These are phyloP conservation scores for Hortiboletus campestris DNA, from an alignment of 768 basidiomycete species.

Conservation along the genomic window DNA sequence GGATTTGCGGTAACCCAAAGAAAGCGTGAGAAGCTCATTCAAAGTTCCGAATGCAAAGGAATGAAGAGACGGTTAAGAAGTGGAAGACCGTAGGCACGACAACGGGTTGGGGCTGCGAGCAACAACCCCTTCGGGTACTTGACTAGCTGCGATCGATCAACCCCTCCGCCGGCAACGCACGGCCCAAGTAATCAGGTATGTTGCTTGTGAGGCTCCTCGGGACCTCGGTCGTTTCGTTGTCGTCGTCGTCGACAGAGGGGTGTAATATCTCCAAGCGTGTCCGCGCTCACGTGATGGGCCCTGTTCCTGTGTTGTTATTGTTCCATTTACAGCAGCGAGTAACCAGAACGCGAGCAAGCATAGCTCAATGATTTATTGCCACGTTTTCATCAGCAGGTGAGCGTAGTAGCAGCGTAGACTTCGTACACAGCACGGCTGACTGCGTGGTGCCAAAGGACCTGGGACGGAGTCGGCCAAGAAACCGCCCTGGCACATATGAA, in stretches of 20 bases:
- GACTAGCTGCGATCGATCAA: slow-evolving; percentile 1
- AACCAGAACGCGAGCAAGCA: too few relatives aligned
- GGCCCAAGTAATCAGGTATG: not conserved
- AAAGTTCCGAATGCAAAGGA: slow-evolving; percentile 5
- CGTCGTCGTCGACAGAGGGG: not conserved
- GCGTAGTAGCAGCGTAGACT: too few relatives aligned
- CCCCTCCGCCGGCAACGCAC: not conserved
- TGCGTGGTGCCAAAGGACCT: not conserved
- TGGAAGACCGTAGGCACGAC: slow-evolving; percentile 7
- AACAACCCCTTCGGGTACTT: not conserved
- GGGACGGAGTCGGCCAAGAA: not conserved
- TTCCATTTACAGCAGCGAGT: too few relatives aligned
- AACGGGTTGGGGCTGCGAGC: not conserved
- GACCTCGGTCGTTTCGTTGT: slow-evolving; percentile 12
- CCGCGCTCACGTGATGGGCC: too few relatives aligned
- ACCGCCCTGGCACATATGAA: slow-evolving; percentile 12
- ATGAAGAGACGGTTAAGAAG: not conserved
- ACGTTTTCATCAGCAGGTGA: not conserved
- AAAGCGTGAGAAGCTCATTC: not conserved
- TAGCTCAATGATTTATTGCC: not conserved
- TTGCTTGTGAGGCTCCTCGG: slow-evolving; percentile 4
- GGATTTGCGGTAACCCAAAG: not conserved
- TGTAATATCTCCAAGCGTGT: not conserved
- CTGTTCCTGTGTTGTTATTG: not conserved
- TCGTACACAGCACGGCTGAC: not conserved